These are phyloP conservation scores for Kentomonas sorsogonicus DNA, from an alignment of 208 protist genomes.

Conservation along the genomic window DNA sequence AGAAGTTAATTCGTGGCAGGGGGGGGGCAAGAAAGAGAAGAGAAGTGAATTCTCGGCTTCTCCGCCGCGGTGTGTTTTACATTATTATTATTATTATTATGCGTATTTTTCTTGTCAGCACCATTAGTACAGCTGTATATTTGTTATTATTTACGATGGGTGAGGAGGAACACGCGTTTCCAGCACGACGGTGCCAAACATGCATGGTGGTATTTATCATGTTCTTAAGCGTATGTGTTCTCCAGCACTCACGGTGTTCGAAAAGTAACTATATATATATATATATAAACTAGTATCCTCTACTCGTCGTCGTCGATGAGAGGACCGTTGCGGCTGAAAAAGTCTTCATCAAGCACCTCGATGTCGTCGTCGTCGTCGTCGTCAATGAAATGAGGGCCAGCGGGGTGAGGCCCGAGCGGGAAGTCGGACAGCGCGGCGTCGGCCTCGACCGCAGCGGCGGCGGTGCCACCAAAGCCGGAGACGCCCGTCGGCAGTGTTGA, in stretches of 20 bases:
- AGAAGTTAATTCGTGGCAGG: neutral
- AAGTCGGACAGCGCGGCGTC: neutral
- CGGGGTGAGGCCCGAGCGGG: neutral
- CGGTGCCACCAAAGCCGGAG: neutral
- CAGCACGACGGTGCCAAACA: too few species aligned
- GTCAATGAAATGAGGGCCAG: slow-evolving; percentile 6
- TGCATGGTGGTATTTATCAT: too few species aligned
- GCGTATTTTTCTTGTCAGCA: slow-evolving; percentile 6
- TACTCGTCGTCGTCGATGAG: slow-evolving; percentile 79
- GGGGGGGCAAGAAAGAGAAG: neutral
- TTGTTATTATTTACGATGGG: slow-evolving; percentile 3
- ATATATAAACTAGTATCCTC: slow-evolving; percentile 1
- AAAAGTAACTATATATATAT: slow-evolving; percentile 3
- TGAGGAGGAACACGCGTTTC: neutral
- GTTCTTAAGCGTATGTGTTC: too few species aligned
- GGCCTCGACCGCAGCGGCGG: neutral
- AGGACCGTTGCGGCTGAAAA: slow-evolving; percentile 75
- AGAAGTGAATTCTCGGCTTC: neutral
- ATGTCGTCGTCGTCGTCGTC: slow-evolving; percentile 85
- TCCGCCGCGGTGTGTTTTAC: neutral
- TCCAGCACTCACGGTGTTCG: too few species aligned
- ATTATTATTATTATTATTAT: slow-evolving; percentile 7
- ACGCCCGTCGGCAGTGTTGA: too few species aligned
- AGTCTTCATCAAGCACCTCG: slow-evolving; percentile 72
- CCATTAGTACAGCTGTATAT: neutral